Base-by-base conservation (phyloP, 2,329 filamentous ascomycete genomes). In the Aspergillus brunneoviolaceus region DNA sequence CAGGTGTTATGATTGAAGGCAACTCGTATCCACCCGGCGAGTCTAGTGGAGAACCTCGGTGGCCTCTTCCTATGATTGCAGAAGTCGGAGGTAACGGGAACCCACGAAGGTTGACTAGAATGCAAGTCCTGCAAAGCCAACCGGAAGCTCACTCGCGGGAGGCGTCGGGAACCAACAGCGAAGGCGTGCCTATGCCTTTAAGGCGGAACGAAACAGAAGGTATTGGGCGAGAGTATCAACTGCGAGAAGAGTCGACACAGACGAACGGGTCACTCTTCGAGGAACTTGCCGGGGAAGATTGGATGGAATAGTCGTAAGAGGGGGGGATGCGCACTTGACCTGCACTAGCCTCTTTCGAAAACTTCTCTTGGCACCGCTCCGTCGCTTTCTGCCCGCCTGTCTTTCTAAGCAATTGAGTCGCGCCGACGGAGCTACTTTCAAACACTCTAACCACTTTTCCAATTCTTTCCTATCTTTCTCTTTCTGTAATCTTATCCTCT, bases 1-100 rank as follows among this genome's bases (percentile, higher is more conserved):
- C 12, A 49, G 21, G 56, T 19, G 35, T 42, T 33, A 47, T 58
- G 49, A 53, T 47, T 57, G 51, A 57, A 49, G 27, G 50, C 51
- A 29, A 60, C 51, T 58, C 51, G 55, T 51, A 62, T 51, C 52
- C 49, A 58, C 64, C 57, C 55, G 50, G 60, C 56, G 56, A 63
- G 55, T 63, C 52, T 62, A 61, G 62, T 59, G 67, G 66, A 65
- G 65, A 64, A 68, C 63, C 58, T 65, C 59, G 64, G 65, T 66
- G 65, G 65, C 63, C 64, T 67, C 67, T 54, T 57, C 49, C 48
- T 55, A 65, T 68, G 65, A 63, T 67, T 63, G 67, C 61, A 69
- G 69, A 70, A 70, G 67, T 70, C 69, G 69, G 69, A 31, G 68
- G 68, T 67, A 63, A 65, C 62, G 59, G 63, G 59, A 63, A 60